Evolutionary conservation across 2,329 filamentous ascomycete species (phyloP).

Genomic region (Cyphellophora europaea): DNA sequence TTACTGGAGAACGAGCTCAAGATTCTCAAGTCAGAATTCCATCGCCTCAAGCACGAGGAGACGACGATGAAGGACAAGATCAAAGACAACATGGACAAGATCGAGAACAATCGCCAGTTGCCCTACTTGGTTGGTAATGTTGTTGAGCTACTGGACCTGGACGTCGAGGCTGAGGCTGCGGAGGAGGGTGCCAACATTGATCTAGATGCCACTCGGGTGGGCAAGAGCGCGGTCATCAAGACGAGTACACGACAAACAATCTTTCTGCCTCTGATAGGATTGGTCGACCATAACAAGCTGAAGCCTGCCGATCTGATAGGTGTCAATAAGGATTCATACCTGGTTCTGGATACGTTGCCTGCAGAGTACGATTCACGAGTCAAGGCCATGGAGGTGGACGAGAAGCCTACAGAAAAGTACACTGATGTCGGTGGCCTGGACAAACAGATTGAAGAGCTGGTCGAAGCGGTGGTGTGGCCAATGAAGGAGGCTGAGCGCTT

Average conservation of each 20-base stretch:
- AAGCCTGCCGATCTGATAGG: slow-evolving; percentile 96
- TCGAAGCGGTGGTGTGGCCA: slow-evolving; percentile 97
- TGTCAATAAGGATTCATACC: slow-evolving; percentile 98
- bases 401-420: slow-evolving; percentile 99
- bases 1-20: slow-evolving; percentile 94
- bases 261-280: slow-evolving; percentile 91
- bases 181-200: slow-evolving; percentile 99
- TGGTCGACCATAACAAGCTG: slow-evolving; percentile 89
- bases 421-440: slow-evolving; percentile 93
- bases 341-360: slow-evolving; percentile 90
- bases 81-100: slow-evolving; percentile 98
- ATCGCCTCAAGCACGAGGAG: slow-evolving; percentile 91
- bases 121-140: slow-evolving; percentile 98
- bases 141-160: slow-evolving; percentile 91
- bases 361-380: slow-evolving; percentile 98
- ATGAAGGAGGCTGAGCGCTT: slow-evolving; percentile 99
- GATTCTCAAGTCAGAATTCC: slow-evolving; percentile 97
- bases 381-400: slow-evolving; percentile 99
- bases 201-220: slow-evolving; percentile 88
- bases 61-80: slow-evolving; percentile 96
- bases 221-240: slow-evolving; percentile 98
- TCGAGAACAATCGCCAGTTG: slow-evolving; percentile 96
- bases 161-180: slow-evolving; percentile 88
- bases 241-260: slow-evolving; percentile 97
- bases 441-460: slow-evolving; percentile 98